Percentiles rank a stretch among this genome's conserved stretches.
Evolutionary conservation across 2,329 filamentous ascomycete genomes (phyloP).

Genomic region (Penicillium sp.): DNA sequence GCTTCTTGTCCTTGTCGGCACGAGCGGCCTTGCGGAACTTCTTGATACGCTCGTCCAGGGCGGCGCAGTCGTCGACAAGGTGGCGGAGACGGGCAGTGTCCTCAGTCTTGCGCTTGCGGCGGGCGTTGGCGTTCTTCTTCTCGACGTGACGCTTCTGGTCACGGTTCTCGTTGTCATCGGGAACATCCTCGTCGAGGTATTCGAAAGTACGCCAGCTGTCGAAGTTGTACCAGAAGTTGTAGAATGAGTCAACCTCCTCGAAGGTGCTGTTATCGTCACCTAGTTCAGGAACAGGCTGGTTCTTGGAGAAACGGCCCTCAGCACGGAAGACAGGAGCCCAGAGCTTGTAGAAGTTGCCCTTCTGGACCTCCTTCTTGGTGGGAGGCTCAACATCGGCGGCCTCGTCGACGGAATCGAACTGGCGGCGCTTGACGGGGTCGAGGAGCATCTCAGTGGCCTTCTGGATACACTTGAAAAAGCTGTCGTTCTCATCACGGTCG

Average conservation of each 20-base stretch:
- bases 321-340: conserved; percentile 90
- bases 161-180: conserved; percentile 97
- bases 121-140: conserved; percentile 95
- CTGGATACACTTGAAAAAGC: conserved; percentile 99
- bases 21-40: conserved; percentile 90
- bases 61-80: conserved; percentile 83
- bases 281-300: conserved; percentile 83
- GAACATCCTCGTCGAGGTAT: conserved; percentile 98
- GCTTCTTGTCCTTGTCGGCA: conserved; percentile 96
- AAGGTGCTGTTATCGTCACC: conserved; percentile 83
- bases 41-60: conserved; percentile 94
- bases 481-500: conserved; percentile 81
- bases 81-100: conserved; percentile 90
- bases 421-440: conserved; percentile 88
- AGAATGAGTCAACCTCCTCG: conserved; percentile 92
- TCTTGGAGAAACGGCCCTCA: conserved; percentile 90
- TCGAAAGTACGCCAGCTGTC: conserved; percentile 98
- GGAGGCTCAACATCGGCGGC: conserved; percentile 90
- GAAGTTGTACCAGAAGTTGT: conserved; percentile 99
- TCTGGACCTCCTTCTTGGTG: conserved; percentile 84
- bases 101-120: conserved; percentile 99
- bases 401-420: conserved; percentile 97
- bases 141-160: conserved; percentile 99
- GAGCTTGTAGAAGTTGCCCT: conserved; percentile 92
- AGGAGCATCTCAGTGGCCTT: conserved; percentile 93